Evolutionary conservation across 2,329 filamentous ascomycete genomes (phyloP), one percentile per base, ranked within the genome.

Genomic region (Hypomyces perniciosus): DNA sequence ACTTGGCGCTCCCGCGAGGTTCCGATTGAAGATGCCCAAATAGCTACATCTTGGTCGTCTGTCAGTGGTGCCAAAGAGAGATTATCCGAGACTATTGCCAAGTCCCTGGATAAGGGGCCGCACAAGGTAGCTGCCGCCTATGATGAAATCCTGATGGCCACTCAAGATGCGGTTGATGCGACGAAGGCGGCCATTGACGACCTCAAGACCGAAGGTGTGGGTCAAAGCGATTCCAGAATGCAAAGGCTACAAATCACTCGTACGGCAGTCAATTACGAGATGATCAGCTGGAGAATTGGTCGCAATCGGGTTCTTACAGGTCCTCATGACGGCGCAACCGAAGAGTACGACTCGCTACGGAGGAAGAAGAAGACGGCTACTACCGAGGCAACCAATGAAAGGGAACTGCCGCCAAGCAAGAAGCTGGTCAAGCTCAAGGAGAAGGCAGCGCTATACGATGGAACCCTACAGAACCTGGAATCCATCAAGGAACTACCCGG

Each of bases 151-250:
- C 81, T 99, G 28, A 89, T 87, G 58, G 84, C 90, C 26, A 93
- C 89, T 58, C 93, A 97, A 68, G 92, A 99, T 65, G 90, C 89
- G 3, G 90, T 92, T 20, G 93, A 99, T 69, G 90, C 90, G 5
- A 93, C 91, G 1, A 95, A 96, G 68, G 84, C 87, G 60, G 90
- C 90, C 8, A 95, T 96, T 53, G 92, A 97, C 57, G 93, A 97
- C 66, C 75, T 96, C 51, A 81, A 82, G 46, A 84, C 80, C 53
- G 93, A 99, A 65, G 88, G 90, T 1, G 81, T 96, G 10, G 80
- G 88, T 26, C 88, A 90, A 65, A 84, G 89, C 51, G 92, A 99
- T 63, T 72, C 82, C 34, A 83, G 90, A 51, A 90, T 99, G 84
- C 93, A 99, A 70, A 85, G 90, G 60, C 74, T 99, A 42, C 91